Percentiles rank a stretch among this genome's conserved stretches.
These are phyloP conservation scores for Corylus americana DNA, from an alignment of 306 rosid species.

Conservation along the genomic window DNA sequence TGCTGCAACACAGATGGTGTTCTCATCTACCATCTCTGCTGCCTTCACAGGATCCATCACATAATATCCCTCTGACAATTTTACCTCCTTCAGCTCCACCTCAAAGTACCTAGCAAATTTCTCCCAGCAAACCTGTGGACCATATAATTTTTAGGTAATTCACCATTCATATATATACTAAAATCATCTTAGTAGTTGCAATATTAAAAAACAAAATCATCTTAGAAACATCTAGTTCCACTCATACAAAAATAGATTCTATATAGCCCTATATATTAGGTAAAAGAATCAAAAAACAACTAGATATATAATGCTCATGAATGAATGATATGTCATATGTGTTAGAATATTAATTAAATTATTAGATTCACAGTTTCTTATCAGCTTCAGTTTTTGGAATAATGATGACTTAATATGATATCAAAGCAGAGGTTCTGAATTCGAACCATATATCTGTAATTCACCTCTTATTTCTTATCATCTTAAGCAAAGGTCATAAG, in stretches of 20 bases:
- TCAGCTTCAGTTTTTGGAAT: no score
- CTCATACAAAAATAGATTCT: background rate
- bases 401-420: no score
- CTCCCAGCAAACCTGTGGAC: constrained; percentile 88
- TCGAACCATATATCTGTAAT: no score
- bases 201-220: constrained; percentile 11
- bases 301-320: background rate
- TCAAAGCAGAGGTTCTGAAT: no score
- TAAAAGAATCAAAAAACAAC: background rate
- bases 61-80: constrained; percentile 69
- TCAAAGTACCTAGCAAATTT: constrained; percentile 94
- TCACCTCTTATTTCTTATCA: no score
- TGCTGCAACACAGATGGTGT: constrained; percentile 94
- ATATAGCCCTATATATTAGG: background rate
- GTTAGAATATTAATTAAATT: no score
- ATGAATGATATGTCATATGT: background rate
- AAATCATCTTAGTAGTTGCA: background rate
- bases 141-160: constrained; percentile 9
- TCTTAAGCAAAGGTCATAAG: no score
- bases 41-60: constrained; percentile 94
- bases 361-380: no score
- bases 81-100: constrained; percentile 95
- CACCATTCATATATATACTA: background rate
- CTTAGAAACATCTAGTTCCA: background rate
- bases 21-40: constrained; percentile 87